Conservation (phyloP, 805 yeast genomes). For the Millerozyma acaciae region DNA sequence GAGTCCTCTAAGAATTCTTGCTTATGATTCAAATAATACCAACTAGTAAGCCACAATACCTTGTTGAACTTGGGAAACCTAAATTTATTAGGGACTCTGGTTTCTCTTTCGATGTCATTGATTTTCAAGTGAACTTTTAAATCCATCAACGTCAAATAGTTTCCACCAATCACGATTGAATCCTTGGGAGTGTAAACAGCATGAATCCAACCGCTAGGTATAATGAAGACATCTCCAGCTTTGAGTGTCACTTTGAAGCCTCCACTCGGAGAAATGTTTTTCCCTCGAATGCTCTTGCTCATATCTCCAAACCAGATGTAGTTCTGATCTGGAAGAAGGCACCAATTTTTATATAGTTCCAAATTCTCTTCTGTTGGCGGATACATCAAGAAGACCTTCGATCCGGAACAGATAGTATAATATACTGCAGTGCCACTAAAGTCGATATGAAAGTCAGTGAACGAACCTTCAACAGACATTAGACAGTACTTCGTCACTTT, state of each 20-base stretch:
- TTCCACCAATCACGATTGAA: slow-evolving; percentile 83
- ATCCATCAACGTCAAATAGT: slow-evolving; percentile 66
- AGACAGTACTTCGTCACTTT: slow-evolving; percentile 73
- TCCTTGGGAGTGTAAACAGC: slow-evolving; percentile 82
- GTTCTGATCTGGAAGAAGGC: slow-evolving; percentile 59
- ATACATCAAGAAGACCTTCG: slow-evolving; percentile 67
- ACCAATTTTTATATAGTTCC: slow-evolving; percentile 66
- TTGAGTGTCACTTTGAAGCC: slow-evolving; percentile 53
- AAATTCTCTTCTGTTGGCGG: slow-evolving; percentile 73
- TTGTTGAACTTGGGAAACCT: slow-evolving; percentile 73
- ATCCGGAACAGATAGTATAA: slow-evolving; percentile 75
- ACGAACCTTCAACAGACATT: slow-evolving; percentile 79
- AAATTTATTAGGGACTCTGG: slow-evolving; percentile 72
- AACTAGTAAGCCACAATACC: slow-evolving; percentile 66
- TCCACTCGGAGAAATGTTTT: slow-evolving; percentile 20
- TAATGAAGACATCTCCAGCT: slow-evolving; percentile 71
- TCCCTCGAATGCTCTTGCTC: slow-evolving; percentile 27
- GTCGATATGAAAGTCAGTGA: slow-evolving; percentile 88
- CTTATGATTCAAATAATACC: slow-evolving; percentile 32
- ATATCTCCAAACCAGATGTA: slow-evolving; percentile 62
- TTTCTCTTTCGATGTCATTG: slow-evolving; percentile 56
- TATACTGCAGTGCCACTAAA: slow-evolving; percentile 92
- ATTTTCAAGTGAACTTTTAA: slow-evolving; percentile 61
- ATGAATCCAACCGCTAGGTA: slow-evolving; percentile 94
- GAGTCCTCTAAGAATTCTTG: slow-evolving; percentile 18